A percentile compares a stretch with the other conserved stretches of the same genome.
These are phyloP conservation scores for Cyclaneusma minus DNA, from an alignment of 2,329 filamentous ascomycete genomes.

Conservation along the genomic window DNA sequence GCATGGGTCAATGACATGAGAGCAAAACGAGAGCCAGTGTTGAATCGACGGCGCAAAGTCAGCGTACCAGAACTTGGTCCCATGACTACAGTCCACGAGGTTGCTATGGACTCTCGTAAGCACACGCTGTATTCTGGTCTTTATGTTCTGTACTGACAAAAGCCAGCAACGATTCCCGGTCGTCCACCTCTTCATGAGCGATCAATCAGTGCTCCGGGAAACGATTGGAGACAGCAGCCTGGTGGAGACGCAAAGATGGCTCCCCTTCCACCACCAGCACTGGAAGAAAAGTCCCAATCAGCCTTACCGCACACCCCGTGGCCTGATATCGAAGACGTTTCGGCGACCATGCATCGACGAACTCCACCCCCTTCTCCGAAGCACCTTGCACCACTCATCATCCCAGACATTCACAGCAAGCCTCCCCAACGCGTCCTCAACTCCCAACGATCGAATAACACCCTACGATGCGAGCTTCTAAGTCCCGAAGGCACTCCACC, in stretches of 20 bases:
- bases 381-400: constrained; percentile 39
- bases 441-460: constrained; percentile 15
- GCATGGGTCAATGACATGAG: constrained; percentile 16
- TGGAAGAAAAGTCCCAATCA: constrained; percentile 21
- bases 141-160: neutral
- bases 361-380: constrained; percentile 33
- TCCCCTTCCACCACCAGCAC: constrained; percentile 16
- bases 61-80: constrained; percentile 49
- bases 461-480: constrained; percentile 30
- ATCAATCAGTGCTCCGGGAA: constrained; percentile 43
- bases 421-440: constrained; percentile 7
- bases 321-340: neutral
- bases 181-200: constrained; percentile 48
- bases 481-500: constrained; percentile 26
- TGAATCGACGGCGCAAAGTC: constrained; percentile 43
- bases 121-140: constrained; percentile 6
- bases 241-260: constrained; percentile 20
- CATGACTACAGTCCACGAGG: constrained; percentile 54
- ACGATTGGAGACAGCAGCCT: constrained; percentile 29
- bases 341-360: constrained; percentile 6
- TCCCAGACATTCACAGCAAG: constrained; percentile 23
- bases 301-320: constrained; percentile 1
- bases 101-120: constrained; percentile 57
- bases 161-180: constrained; percentile 52
- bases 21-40: constrained; percentile 37